A percentile compares a stretch with the other conserved stretches of the same genome.
Conservation (phyloP, 2,329 filamentous ascomycete genomes). For the Aureobasidium uvarum region DNA sequence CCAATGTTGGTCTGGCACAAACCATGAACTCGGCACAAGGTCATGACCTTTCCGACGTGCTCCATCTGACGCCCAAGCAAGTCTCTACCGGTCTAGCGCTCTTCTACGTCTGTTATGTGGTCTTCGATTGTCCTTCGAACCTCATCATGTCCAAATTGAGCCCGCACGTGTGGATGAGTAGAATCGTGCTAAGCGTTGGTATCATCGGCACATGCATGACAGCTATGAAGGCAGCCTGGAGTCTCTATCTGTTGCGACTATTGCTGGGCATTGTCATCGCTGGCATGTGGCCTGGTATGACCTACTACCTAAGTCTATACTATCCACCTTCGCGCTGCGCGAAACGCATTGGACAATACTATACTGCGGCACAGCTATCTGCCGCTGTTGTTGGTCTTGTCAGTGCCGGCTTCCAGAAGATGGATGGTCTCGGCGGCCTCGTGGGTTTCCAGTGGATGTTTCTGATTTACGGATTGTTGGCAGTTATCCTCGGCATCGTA, state of each 20-base stretch:
- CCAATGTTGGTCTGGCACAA: conserved; percentile 89
- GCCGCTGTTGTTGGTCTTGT: conserved; percentile 86
- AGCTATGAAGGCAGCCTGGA: conserved; percentile 78
- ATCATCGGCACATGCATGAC: conserved; percentile 81
- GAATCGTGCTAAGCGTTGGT: conserved; percentile 84
- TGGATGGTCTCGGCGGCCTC: conserved; percentile 74
- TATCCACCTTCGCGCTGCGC: conserved; percentile 84
- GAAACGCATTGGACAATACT: conserved; percentile 86
- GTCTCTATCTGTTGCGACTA: conserved; percentile 80
- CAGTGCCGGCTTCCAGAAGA: conserved; percentile 86
- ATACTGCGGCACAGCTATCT: conserved; percentile 83
- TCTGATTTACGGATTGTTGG: conserved; percentile 76
- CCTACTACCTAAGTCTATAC: conserved; percentile 87
- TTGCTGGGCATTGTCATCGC: conserved; percentile 84
- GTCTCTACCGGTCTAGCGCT: conserved; percentile 80
- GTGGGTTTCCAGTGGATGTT: conserved; percentile 94
- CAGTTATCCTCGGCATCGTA: conserved; percentile 66
- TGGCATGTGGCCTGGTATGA: conserved; percentile 95
- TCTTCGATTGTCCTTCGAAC: conserved; percentile 87
- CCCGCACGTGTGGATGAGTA: conserved; percentile 86
- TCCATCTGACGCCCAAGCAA: conserved; percentile 69
- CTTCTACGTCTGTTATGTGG: conserved; percentile 89
- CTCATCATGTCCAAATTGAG: conserved; percentile 82
- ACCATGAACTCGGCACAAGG: conserved; percentile 75
- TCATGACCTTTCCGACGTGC: conserved; percentile 72